A percentile compares a stretch with the other conserved stretches of the same genome.
Evolutionary conservation across 2,329 filamentous ascomycete genomes (phyloP).

Genomic region (Colletotrichum orbiculare): DNA sequence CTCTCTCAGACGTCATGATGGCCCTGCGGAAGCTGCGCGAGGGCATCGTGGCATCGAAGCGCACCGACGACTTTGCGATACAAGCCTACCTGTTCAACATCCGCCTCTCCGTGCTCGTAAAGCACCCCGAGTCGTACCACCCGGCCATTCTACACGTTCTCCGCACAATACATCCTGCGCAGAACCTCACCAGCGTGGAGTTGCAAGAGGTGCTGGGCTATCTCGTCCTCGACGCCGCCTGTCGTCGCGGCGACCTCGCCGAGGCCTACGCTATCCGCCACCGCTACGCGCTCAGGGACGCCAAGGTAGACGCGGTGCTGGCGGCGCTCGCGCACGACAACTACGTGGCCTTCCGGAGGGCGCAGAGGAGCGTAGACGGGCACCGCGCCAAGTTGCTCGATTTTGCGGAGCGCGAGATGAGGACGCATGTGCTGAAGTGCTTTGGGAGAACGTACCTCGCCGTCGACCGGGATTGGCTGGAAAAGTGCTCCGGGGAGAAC

Average conservation of each 20-base stretch:
- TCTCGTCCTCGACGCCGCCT: slow-evolving; percentile 87
- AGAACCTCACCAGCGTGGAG: slow-evolving; percentile 77
- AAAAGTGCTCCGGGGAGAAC: slow-evolving; percentile 72
- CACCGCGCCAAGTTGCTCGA: slow-evolving; percentile 84
- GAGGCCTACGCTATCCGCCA: slow-evolving; percentile 77
- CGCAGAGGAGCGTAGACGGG: slow-evolving; percentile 79
- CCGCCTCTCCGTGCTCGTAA: slow-evolving; percentile 81
- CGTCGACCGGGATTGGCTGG: slow-evolving; percentile 75
- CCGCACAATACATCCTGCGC: slow-evolving; percentile 73
- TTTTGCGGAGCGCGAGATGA: slow-evolving; percentile 80
- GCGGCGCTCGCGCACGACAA: slow-evolving; percentile 81
- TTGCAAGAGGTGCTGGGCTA: slow-evolving; percentile 84
- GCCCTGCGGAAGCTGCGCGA: slow-evolving; percentile 93
- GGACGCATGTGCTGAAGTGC: slow-evolving; percentile 84
- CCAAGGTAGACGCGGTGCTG: slow-evolving; percentile 76
- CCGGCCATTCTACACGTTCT: slow-evolving; percentile 87
- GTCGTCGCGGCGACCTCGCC: slow-evolving; percentile 79
- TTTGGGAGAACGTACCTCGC: slow-evolving; percentile 84
- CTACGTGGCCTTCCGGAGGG: slow-evolving; percentile 81
- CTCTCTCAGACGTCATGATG: slow-evolving; percentile 79
- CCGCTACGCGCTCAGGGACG: slow-evolving; percentile 70
- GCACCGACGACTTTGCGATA: slow-evolving; percentile 84
- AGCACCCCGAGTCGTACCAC: slow-evolving; percentile 89
- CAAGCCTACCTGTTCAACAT: slow-evolving; percentile 93
- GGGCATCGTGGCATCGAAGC: slow-evolving; percentile 82